These are phyloP conservation scores for Beauveria varroae DNA, from an alignment of 2,329 filamentous ascomycete genomes.

Conservation along the genomic window DNA sequence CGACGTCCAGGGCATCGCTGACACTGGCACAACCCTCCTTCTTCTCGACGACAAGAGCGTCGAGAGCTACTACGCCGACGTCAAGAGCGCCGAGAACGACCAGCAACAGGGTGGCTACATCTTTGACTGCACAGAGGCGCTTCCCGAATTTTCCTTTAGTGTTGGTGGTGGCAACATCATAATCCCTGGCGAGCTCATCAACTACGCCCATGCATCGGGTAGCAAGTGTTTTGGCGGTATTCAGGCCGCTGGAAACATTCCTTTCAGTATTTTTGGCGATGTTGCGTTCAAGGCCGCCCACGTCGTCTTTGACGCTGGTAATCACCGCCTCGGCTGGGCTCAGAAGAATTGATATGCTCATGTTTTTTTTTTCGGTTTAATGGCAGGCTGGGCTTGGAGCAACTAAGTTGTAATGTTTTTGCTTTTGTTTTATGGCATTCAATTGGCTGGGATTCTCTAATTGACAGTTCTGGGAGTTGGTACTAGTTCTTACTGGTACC, in stretches of 20 bases:
- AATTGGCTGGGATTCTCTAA: background rate
- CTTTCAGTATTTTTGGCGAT: conserved; percentile 54
- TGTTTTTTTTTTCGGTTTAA: background rate
- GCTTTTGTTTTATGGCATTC: background rate
- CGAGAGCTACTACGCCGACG: conserved; percentile 46
- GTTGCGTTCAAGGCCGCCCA: conserved; percentile 55
- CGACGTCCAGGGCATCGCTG: conserved; percentile 39
- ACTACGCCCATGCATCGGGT: conserved; percentile 42
- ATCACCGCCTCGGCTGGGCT: conserved; percentile 36
- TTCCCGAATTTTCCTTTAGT: conserved; percentile 45
- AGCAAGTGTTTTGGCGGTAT: conserved; percentile 61
- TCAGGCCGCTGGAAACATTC: conserved; percentile 41
- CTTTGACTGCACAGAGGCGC: conserved; percentile 32
- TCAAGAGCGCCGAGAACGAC: conserved; percentile 32
- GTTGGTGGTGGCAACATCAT: conserved; percentile 50
- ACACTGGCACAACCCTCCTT: conserved; percentile 57
- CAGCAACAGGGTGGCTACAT: conserved; percentile 33
- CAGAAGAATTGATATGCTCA: conserved; percentile 7
- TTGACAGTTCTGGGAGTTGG: background rate
- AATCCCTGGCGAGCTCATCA: conserved; percentile 47
- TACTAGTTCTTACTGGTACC: background rate
- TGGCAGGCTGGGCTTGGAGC: background rate
- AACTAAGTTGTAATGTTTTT: too few relatives aligned
- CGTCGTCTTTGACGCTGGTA: conserved; percentile 48
- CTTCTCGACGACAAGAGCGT: conserved; percentile 49